Base-by-base conservation (phyloP, 2,329 filamentous ascomycete genomes). In the Exophiala dermatitidis region DNA sequence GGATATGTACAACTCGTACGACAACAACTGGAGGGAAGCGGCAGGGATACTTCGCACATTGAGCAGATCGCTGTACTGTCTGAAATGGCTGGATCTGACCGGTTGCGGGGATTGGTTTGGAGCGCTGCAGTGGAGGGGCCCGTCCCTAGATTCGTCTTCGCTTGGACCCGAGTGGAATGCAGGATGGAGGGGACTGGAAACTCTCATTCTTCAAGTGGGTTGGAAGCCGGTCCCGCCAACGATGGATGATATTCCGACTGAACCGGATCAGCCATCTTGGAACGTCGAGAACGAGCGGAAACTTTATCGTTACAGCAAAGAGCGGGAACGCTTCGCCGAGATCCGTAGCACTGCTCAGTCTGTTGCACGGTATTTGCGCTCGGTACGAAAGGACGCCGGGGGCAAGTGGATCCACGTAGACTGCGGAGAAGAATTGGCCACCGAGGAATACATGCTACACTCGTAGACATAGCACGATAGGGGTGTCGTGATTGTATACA, bases 71-170 rank as follows among this genome's bases (percentile, higher is more conserved):
- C 78, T 80, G 0, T 79, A 82, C 59, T 79, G 78, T 42, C 69
- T 84, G 2, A 74, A 76, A 60, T 83, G 79, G 79, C 71, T 84
- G 1, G 81, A 84, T 60, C 67, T 84, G 1, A 78, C 82, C 63
- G 80, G 81, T 5, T 84, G 81, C 61, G 66, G 65, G 2, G 68
- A 71, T 26, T 84, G 81, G 81, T 62, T 77, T 32, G 68, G 71
- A 10, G 78, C 80, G 0, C 64, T 84, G 31, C 72, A 65, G 29
- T 78, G 72, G 71, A 37, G 19, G 3, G 33, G 44, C 2, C 47
- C 50, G 1, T 49, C 45, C 10, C 12, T 26, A 6, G 46, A 40
- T 4, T 26, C 44, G 28, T 44, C 34, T 5, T 46, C 49, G 6
- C 55, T 65, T 4, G 68, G 70, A 0, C 69, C 72, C 1, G 72